phyloP scores from a whole-genome alignment of 495 filamentous ascomycete genomes.

The Lophiotrema nucula region DNA sequence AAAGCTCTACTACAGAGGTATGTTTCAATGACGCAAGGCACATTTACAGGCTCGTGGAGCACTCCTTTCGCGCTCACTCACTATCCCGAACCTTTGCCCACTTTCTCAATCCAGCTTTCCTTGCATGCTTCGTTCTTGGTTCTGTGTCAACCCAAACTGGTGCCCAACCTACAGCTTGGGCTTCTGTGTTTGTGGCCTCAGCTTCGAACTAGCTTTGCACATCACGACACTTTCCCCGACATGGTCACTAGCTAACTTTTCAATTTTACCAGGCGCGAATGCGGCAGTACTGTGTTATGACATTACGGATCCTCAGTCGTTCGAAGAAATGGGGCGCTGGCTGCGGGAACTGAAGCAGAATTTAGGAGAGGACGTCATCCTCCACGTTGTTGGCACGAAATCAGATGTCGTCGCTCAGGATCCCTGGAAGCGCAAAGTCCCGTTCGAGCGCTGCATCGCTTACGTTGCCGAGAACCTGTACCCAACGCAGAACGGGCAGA shows the following conservation, averaged over 20 bases:
- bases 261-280: constrained; percentile 82
- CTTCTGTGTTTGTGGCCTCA: neutral
- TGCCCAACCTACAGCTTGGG: neutral
- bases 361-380: constrained; percentile 69
- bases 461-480: constrained; percentile 90
- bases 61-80: no score
- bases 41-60: no score
- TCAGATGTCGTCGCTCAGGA: constrained; percentile 83
- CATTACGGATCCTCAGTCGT: constrained; percentile 82
- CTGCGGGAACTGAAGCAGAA: constrained; percentile 74
- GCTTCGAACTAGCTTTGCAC: neutral
- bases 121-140: no score
- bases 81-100: no score
- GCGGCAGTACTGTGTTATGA: constrained; percentile 93
- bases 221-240: no score
- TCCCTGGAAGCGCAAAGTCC: constrained; percentile 71
- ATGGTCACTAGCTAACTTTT: no score
- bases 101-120: no score
- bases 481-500: constrained; percentile 46
- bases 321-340: constrained; percentile 93
- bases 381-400: constrained; percentile 96
- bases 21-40: no score
- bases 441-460: constrained; percentile 90
- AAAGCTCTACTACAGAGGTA: constrained; percentile 73
- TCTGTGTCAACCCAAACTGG: neutral